Evolutionary conservation across 768 basidiomycete genomes (phyloP).

Genomic region (Gyrodon lividus): DNA sequence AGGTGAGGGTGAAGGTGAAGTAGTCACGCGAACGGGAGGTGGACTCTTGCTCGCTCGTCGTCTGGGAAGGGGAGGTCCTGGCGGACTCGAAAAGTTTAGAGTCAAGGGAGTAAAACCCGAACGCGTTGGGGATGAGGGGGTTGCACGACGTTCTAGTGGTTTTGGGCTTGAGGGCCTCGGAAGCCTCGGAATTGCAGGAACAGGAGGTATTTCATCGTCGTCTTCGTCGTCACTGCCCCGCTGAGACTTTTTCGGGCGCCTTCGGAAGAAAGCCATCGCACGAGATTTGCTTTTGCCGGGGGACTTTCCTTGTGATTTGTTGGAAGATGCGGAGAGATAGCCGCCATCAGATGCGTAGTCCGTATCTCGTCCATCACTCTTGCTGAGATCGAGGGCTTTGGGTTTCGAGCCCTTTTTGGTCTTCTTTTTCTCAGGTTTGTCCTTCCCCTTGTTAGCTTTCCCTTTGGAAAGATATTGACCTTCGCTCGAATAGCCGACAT

Average conservation of each 20-base stretch:
- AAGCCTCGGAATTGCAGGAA: constrained; percentile 30
- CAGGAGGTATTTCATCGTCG: constrained; percentile 28
- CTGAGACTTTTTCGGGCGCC: constrained; percentile 26
- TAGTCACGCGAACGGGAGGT: constrained; percentile 15
- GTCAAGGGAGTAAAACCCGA: constrained; percentile 28
- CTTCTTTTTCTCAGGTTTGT: constrained; percentile 21
- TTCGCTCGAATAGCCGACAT: constrained; percentile 30
- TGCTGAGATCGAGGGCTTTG: constrained; percentile 14
- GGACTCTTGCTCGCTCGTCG: constrained; percentile 29
- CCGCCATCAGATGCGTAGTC: constrained; percentile 31
- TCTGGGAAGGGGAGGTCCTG: constrained; percentile 15
- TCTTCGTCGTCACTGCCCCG: constrained; percentile 32
- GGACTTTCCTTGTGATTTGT: constrained; percentile 31
- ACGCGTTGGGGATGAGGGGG: constrained; percentile 28
- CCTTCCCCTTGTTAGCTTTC: constrained; percentile 15
- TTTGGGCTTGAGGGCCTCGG: constrained; percentile 30
- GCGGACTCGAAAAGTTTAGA: constrained; percentile 22
- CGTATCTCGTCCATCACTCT: constrained; percentile 19
- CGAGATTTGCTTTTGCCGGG: constrained; percentile 29
- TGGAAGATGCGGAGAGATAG: constrained; percentile 34
- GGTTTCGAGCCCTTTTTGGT: constrained; percentile 17
- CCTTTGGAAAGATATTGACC: constrained; percentile 32
- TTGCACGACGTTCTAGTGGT: constrained; percentile 22
- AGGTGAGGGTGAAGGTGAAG: neutral
- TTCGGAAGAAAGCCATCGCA: constrained; percentile 34